Percentiles rank a stretch among this genome's conserved stretches.
Conservation (phyloP, 805 yeast species). For the Metschnikowia continentalis region DNA sequence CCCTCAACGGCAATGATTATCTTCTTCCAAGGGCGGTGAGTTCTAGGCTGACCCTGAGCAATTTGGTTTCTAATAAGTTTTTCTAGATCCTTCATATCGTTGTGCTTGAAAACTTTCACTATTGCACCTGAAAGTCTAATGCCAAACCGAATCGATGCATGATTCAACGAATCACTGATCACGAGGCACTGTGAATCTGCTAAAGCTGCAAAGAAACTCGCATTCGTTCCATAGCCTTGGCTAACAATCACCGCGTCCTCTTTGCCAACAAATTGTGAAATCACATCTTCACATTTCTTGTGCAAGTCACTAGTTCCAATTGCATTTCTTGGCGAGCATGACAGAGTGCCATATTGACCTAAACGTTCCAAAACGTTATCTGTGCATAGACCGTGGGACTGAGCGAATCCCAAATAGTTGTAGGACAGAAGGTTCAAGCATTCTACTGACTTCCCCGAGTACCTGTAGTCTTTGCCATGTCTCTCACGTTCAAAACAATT, state of each 20-base stretch:
- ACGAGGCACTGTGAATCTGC: conserved; percentile 86
- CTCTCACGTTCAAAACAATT: conserved; percentile 75
- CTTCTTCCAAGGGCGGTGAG: conserved; percentile 95
- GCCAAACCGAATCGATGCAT: conserved; percentile 94
- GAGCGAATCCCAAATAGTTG: conserved; percentile 96
- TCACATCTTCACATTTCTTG: conserved; percentile 62
- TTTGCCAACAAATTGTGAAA: conserved; percentile 86
- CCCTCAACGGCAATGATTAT: conserved; percentile 87
- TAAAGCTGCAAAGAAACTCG: conserved; percentile 75
- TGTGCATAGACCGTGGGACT: conserved; percentile 88
- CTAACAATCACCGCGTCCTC: conserved; percentile 83
- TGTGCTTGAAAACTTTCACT: conserved; percentile 88
- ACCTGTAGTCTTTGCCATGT: conserved; percentile 61
- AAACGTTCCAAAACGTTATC: conserved; percentile 64
- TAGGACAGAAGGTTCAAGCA: conserved; percentile 87
- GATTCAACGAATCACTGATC: conserved; percentile 91
- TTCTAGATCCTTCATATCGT: conserved; percentile 80
- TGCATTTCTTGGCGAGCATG: conserved; percentile 70
- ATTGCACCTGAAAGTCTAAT: conserved; percentile 89
- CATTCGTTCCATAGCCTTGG: conserved; percentile 96
- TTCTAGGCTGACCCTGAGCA: conserved; percentile 90
- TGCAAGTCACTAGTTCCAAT: conserved; percentile 79
- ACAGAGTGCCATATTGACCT: conserved; percentile 68
- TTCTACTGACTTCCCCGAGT: conserved; percentile 70
- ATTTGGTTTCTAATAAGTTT: conserved; percentile 75